Conservation (phyloP, 257 asterid species). For the Capsicum pubescens region DNA sequence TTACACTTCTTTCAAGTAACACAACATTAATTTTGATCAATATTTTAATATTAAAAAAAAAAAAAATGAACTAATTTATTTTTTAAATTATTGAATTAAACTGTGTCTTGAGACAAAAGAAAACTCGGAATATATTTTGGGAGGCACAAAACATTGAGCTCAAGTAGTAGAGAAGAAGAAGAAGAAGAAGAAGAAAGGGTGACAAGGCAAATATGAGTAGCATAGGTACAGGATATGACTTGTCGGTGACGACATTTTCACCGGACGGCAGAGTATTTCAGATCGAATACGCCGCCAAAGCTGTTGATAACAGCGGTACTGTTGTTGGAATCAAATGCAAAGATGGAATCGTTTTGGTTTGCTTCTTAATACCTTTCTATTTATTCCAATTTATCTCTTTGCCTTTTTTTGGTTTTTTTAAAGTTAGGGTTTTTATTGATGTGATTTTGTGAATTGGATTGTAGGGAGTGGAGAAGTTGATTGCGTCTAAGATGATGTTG, state of each 20-base stretch:
- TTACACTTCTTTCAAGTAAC: too few species aligned
- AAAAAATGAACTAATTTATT: too few species aligned
- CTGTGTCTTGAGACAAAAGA: conserved; percentile 49
- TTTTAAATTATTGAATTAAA: too few species aligned
- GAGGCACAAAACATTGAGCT: conserved; percentile 4
- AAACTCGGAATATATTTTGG: conserved; percentile 24
- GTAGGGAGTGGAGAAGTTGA: conserved; percentile 95
- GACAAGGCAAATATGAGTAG: conserved; percentile 68
- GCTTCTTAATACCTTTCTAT: neutral
- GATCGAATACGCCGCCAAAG: conserved; percentile 97
- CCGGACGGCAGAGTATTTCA: conserved; percentile 98
- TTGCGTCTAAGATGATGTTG: conserved; percentile 91
- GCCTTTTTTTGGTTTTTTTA: neutral
- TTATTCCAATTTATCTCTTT: neutral
- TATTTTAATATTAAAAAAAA: too few species aligned
- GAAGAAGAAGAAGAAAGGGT: too few species aligned
- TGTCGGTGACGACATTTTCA: conserved; percentile 89
- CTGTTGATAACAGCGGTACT: conserved; percentile 95
- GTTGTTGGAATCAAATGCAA: conserved; percentile 93
- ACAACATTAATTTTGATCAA: too few species aligned
- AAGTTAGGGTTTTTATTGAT: conserved; percentile 23
- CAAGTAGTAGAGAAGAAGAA: conserved; percentile 26
- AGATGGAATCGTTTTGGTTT: conserved; percentile 87
- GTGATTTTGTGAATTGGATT: neutral
- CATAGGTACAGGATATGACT: conserved; percentile 93